Evolutionary conservation across 2,329 filamentous ascomycete species (phyloP), one percentile per base, ranked within the genome.

Genomic region (Trichoderma asperellum): DNA sequence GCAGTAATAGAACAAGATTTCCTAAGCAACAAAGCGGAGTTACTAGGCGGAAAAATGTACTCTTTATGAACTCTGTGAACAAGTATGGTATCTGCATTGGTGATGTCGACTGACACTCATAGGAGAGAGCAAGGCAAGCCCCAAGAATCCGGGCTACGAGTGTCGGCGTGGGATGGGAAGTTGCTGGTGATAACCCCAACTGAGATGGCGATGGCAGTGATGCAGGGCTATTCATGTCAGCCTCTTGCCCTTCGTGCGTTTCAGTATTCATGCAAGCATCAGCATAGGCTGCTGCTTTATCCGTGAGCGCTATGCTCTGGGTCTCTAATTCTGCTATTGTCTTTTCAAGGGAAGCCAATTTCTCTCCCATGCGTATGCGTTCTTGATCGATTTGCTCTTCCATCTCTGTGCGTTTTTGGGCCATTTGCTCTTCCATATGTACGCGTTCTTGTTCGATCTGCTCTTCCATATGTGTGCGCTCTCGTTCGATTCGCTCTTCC

Each of bases 11-110:
- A 69, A 56, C 6, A 73, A 72, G 8, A 74, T n/a, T 56, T 71
- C 76, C 3, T 58, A 58, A 18, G 73, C 70, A n/a, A 73, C 10
- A 58, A n/a, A 66, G 7, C 16, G 52, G 63, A 58, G 24, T 58
- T 21, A 68, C 70, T 4, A 74, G 4, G 5, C 73, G 8, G 1
- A 76, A 16, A 12, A 69, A 4, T 0, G 10, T 16, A 27, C 32
- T 4, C 11, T 8, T 29, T 52, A 34, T 34, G 27, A 35, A 29
- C 14, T 29, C 18, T n/a, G 21, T 18, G 47, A 55, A 53, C 12
- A 55, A 2, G 37, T 64, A 27, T 21, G 24, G 34, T 14, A 7
- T 21, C 5, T n/a, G 11, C 34, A 5, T 27, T 10, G 37, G 37
- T 6, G 49, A 14, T 3, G 12, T 2, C 27, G 24, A n/a, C 21